Base-by-base conservation (phyloP, 768 basidiomycete genomes). In the Plicaturopsis crispa region DNA sequence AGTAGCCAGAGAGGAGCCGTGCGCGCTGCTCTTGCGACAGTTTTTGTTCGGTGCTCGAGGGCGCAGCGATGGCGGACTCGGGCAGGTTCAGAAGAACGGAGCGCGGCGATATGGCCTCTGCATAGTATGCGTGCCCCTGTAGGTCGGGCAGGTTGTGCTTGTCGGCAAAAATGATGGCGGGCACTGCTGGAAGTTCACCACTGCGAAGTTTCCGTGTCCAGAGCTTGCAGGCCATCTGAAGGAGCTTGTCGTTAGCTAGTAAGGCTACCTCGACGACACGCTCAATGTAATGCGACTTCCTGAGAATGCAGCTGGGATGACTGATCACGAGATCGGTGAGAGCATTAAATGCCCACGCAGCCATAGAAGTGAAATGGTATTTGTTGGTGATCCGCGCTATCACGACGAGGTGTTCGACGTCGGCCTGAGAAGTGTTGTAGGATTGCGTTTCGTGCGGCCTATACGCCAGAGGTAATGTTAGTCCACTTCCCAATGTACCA, bases 331-430 rank as follows among this genome's bases (percentile, higher is more conserved):
- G 53, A 4, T 33, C 33, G 30, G 52, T 34, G 39, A 76, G 54
- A 4, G 66, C 62, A 17, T 57, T 41, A 32, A 63, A 48, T 4
- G 64, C 60, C 74, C 74, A 78, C 14, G 46, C 48, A 43, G 69
- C 64, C 44, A 74, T 60, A 16, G 54, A 55, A 20, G 59, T 60
- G 48, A 72, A 72, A 28, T 66, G 61, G 52, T 72, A 72, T 41
- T 69, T 72, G 42, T 67, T 58, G 13, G 72, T 62, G 44, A 75
- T 70, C 24, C 65, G 60, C 31, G 69, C 61, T 31, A 78, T 65
- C 26, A 61, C 63, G 21, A 60, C 49, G 23, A 73, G 57, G 28
- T 65, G 66, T 36, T 72, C 66, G 13, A 69, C 43, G 0, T 60
- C 52, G 13, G 61, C n/a, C n/a, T n/a, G n/a, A n/a, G n/a, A n/a